Percentiles rank a stretch among this genome's conserved stretches.
Conservation (phyloP, 257 asterid species). For the Rubia yunnanensis region DNA sequence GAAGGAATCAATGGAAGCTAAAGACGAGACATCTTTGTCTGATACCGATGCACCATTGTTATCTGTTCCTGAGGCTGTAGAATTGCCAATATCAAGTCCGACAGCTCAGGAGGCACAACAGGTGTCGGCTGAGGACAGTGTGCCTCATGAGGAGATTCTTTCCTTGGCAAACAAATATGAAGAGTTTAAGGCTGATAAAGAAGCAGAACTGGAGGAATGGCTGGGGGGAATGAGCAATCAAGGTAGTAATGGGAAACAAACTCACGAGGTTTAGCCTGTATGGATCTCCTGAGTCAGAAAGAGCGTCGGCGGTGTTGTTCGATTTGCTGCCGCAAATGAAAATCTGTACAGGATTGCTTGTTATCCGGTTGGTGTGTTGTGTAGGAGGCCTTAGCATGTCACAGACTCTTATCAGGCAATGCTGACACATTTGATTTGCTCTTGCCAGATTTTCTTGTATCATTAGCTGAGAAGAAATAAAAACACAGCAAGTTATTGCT, state of each 20-base stretch:
- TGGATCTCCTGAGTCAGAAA: neutral
- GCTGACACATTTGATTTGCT: neutral
- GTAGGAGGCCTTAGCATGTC: neutral
- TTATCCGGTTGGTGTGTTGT: neutral
- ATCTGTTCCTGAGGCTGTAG: slow-evolving; percentile 28
- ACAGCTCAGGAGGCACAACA: slow-evolving; percentile 36
- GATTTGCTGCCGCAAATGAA: neutral
- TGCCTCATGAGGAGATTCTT: slow-evolving; percentile 32
- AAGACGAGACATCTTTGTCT: slow-evolving; percentile 16
- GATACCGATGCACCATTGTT: slow-evolving; percentile 18
- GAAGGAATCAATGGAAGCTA: slow-evolving; percentile 20
- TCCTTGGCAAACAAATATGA: slow-evolving; percentile 43
- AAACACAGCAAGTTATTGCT: neutral
- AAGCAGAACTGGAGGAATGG: slow-evolving; percentile 82
- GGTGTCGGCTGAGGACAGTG: slow-evolving; percentile 32
- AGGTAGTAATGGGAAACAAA: slow-evolving; percentile 1
- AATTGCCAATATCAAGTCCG: slow-evolving; percentile 35
- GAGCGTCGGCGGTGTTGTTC: too few species aligned
- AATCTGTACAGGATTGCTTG: neutral
- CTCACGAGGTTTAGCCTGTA: slow-evolving; percentile 9
- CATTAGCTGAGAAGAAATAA: neutral
- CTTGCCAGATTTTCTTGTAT: slow-evolving; percentile 6
- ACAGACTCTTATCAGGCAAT: neutral
- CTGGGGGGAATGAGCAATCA: slow-evolving; percentile 32
- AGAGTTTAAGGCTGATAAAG: slow-evolving; percentile 72